These are phyloP conservation scores for Byssothecium circinans DNA, from an alignment of 2,329 filamentous ascomycete species.

Conservation along the genomic window DNA sequence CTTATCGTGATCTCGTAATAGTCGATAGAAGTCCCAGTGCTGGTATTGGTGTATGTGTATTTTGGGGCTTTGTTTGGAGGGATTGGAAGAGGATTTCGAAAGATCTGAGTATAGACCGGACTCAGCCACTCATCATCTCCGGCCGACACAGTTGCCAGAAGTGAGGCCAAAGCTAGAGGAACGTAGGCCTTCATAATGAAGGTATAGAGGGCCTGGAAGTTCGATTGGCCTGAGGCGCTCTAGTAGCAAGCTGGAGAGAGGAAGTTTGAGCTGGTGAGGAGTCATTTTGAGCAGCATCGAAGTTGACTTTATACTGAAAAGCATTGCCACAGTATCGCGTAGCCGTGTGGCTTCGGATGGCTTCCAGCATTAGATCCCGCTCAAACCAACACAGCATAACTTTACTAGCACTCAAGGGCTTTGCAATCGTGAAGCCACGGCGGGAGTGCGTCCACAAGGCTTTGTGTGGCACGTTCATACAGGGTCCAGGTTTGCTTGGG, in stretches of 20 bases:
- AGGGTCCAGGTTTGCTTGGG: too few relatives aligned
- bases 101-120: conserved; percentile 44
- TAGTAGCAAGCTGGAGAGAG: neutral
- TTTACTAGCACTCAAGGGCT: too few relatives aligned
- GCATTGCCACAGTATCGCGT: too few relatives aligned
- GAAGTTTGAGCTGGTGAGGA: conserved; percentile 9
- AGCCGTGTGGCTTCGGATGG: too few relatives aligned
- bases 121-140: conserved; percentile 30
- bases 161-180: conserved; percentile 14
- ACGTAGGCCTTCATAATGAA: conserved; percentile 19
- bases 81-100: conserved; percentile 48
- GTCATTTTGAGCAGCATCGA: neutral
- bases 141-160: conserved; percentile 18
- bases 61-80: conserved; percentile 48
- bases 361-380: too few relatives aligned
- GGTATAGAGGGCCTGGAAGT: neutral
- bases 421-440: too few relatives aligned
- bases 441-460: too few relatives aligned
- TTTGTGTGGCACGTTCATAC: too few relatives aligned
- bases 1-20: conserved; percentile 53
- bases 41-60: conserved; percentile 39
- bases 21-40: conserved; percentile 46
- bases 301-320: conserved; percentile 7
- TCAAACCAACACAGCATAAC: too few relatives aligned
- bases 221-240: neutral